Percentiles rank a stretch among this genome's conserved stretches.
Evolutionary conservation across 139 green algal genomes (phyloP).

Genomic region (Medakamo hakoo): DNA sequence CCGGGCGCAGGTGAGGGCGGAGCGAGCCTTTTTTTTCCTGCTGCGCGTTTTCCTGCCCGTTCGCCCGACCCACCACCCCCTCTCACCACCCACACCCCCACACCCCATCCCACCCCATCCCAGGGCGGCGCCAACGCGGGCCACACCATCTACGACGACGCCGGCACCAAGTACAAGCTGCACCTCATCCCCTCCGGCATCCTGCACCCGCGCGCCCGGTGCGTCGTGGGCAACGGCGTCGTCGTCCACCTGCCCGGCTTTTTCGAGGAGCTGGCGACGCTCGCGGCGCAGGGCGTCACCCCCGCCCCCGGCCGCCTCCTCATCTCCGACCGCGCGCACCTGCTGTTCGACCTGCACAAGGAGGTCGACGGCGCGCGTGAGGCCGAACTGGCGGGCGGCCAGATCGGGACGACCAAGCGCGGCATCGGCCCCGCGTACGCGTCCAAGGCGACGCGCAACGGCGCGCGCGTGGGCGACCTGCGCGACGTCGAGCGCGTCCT

Average conservation of each 20-base stretch:
- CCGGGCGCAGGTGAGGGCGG: constrained; percentile 58
- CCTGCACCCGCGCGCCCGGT: constrained; percentile 74
- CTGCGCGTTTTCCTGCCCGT: no score
- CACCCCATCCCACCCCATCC: background rate
- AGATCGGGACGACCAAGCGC: constrained; percentile 95
- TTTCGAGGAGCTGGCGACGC: constrained; percentile 58
- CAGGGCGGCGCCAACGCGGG: constrained; percentile 96
- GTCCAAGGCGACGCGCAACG: constrained; percentile 88
- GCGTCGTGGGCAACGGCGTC: constrained; percentile 92
- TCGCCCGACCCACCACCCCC: no score
- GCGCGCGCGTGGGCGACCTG: constrained; percentile 83
- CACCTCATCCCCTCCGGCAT: constrained; percentile 95
- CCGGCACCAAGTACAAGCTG: constrained; percentile 92
- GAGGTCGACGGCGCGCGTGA: constrained; percentile 90
- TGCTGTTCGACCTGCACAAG: constrained; percentile 98
- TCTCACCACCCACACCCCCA: background rate
- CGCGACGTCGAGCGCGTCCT: constrained; percentile 36
- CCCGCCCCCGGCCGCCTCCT: constrained; percentile 44
- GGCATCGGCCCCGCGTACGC: constrained; percentile 95
- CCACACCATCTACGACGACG: constrained; percentile 96
- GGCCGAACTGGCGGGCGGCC: constrained; percentile 68
- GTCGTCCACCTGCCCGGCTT: constrained; percentile 89
- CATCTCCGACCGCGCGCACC: constrained; percentile 77
- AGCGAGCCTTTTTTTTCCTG: background rate
- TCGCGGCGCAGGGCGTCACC: constrained; percentile 16